Evolutionary conservation across 768 basidiomycete genomes (phyloP).

Genomic region (Pleurotus eryngii): DNA sequence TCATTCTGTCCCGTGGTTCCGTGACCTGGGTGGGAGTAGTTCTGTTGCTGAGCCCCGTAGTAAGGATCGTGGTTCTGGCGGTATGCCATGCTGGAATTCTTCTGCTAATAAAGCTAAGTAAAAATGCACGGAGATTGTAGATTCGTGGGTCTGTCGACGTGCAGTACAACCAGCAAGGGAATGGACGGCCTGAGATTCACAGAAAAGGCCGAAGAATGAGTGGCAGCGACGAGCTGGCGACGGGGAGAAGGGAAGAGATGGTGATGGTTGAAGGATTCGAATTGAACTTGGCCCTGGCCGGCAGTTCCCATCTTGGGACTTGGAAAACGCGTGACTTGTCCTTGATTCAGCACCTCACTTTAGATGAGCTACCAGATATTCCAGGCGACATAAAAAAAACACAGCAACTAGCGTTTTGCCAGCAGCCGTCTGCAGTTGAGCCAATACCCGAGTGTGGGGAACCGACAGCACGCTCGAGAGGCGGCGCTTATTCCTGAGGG

Average conservation of each 20-base stretch:
- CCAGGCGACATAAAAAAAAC: no score
- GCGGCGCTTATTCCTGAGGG: no score
- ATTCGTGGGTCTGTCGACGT: not conserved
- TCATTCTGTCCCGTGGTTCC: slow-evolving; percentile 33
- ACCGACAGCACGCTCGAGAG: no score
- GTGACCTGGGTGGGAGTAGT: slow-evolving; percentile 18
- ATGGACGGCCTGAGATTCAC: slow-evolving; percentile 20
- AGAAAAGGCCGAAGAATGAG: slow-evolving; percentile 8
- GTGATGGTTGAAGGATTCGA: not conserved
- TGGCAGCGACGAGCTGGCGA: slow-evolving; percentile 4
- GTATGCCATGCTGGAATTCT: slow-evolving; percentile 46
- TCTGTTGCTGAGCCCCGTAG: slow-evolving; percentile 27
- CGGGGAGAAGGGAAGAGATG: not conserved
- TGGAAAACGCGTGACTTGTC: no score
- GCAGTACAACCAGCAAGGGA: slow-evolving; percentile 14
- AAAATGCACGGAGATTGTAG: not conserved
- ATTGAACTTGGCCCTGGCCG: slow-evolving; percentile 4
- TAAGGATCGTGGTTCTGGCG: slow-evolving; percentile 54
- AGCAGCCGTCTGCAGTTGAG: no score
- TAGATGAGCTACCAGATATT: no score
- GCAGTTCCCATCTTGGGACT: slow-evolving; percentile 5
- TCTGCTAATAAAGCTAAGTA: slow-evolving; percentile 11
- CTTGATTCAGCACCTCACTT: no score
- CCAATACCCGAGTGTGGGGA: no score
- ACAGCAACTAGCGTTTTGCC: no score